Conservation (phyloP, 345 rosid species). For the Kernera saxatilis region DNA sequence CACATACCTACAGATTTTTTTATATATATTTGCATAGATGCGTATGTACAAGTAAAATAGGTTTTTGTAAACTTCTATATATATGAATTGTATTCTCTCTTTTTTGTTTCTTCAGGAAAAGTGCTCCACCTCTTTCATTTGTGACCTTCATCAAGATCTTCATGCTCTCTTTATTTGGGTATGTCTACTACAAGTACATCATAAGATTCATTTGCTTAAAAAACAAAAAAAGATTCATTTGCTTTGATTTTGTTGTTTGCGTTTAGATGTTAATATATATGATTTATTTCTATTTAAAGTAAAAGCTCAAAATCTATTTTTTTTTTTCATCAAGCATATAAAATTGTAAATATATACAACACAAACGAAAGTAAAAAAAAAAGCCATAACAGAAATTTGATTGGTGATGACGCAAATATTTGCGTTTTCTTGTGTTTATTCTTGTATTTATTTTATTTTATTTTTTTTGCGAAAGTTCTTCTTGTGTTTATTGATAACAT, state of each 20-base stretch:
- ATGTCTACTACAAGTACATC: background rate
- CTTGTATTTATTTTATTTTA: too few species aligned
- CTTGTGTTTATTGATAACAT: background rate
- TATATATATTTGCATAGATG: background rate
- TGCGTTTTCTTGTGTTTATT: background rate
- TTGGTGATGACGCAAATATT: background rate
- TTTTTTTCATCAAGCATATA: background rate
- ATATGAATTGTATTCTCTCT: background rate
- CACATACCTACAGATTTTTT: background rate
- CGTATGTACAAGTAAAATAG: background rate
- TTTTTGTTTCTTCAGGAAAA: slow-evolving; percentile 46
- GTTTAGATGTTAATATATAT: background rate
- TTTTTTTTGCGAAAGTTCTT: too few species aligned
- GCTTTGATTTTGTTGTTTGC: too few species aligned
- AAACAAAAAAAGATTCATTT: background rate
- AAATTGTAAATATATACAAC: background rate
- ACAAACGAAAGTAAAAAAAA: background rate
- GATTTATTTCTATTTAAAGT: background rate
- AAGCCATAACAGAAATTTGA: background rate
- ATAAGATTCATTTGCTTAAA: background rate
- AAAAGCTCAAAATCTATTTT: background rate
- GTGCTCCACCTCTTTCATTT: slow-evolving; percentile 59
- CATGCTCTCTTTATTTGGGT: slow-evolving; percentile 72
- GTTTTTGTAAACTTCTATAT: background rate
- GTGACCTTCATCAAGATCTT: slow-evolving; percentile 72